Evolutionary conservation across 2,329 filamentous ascomycete species (phyloP).

Genomic region (Xylaria sp.): DNA sequence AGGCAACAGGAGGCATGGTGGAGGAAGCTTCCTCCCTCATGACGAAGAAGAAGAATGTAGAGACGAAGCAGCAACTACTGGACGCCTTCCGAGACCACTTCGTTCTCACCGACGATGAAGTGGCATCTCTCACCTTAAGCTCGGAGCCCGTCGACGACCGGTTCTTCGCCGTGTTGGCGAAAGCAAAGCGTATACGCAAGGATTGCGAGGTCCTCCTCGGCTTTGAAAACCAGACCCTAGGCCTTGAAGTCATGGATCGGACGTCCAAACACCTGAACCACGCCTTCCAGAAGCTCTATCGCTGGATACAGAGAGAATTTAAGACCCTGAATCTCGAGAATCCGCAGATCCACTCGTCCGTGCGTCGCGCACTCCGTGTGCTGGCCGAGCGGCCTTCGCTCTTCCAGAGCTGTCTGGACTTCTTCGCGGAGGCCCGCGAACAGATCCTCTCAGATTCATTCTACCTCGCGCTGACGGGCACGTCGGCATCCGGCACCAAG

Average conservation of each 20-base stretch:
- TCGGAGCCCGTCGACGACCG: slow-evolving; percentile 84
- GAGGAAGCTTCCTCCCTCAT: slow-evolving; percentile 81
- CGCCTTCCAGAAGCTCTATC: slow-evolving; percentile 94
- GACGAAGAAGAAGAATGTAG: slow-evolving; percentile 75
- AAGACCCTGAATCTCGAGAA: slow-evolving; percentile 93
- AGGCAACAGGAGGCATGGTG: slow-evolving; percentile 77
- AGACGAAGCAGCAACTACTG: slow-evolving; percentile 82
- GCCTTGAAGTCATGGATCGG: slow-evolving; percentile 90
- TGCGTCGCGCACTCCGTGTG: slow-evolving; percentile 84
- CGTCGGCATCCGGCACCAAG: slow-evolving; percentile 64
- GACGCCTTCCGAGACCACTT: slow-evolving; percentile 84
- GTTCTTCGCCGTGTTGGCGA: slow-evolving; percentile 81
- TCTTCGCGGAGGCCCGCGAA: slow-evolving; percentile 90
- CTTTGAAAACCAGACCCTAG: slow-evolving; percentile 87
- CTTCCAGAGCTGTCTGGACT: slow-evolving; percentile 93
- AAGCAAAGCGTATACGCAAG: slow-evolving; percentile 86
- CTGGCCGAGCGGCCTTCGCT: slow-evolving; percentile 88
- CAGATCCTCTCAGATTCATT: slow-evolving; percentile 89
- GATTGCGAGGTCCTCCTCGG: slow-evolving; percentile 91
- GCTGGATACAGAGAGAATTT: slow-evolving; percentile 95
- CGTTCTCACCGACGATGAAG: slow-evolving; percentile 82
- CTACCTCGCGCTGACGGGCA: slow-evolving; percentile 85
- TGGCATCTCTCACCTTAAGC: slow-evolving; percentile 77
- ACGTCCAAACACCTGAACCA: slow-evolving; percentile 86
- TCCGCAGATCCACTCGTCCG: slow-evolving; percentile 86